Evolutionary conservation across 2,329 filamentous ascomycete species (phyloP).

Genomic region (Apiospora rasikravindrae): DNA sequence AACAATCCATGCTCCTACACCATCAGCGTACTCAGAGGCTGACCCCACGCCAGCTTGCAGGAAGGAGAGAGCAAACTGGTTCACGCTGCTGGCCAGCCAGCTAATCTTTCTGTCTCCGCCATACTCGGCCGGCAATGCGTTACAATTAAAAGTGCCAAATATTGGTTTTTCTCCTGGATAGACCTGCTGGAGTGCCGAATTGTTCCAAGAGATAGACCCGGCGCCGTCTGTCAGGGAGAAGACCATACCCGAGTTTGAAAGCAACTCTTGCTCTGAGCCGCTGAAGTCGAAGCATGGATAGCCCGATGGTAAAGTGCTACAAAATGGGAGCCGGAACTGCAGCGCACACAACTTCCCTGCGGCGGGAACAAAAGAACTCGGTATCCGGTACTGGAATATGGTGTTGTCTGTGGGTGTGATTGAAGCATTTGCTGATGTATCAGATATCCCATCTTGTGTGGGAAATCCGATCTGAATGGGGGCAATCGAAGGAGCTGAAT

Average conservation of each 20-base stretch:
- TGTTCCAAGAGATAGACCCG: constrained; percentile 32
- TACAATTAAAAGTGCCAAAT: constrained; percentile 38
- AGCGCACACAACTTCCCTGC: constrained; percentile 33
- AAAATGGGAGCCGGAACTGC: constrained; percentile 40
- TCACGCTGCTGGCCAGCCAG: constrained; percentile 36
- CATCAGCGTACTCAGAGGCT: constrained; percentile 34
- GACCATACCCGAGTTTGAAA: constrained; percentile 36
- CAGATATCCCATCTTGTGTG: constrained; percentile 27
- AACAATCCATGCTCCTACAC: constrained; percentile 37
- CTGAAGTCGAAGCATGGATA: constrained; percentile 41
- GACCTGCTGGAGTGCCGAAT: constrained; percentile 35
- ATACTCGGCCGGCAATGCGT: constrained; percentile 19
- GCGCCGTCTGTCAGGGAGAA: constrained; percentile 31
- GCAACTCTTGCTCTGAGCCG: constrained; percentile 37
- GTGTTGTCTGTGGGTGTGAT: constrained; percentile 33
- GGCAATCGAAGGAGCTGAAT: constrained; percentile 35
- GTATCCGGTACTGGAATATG: constrained; percentile 33
- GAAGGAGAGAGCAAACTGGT: constrained; percentile 36
- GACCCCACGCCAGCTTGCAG: constrained; percentile 37
- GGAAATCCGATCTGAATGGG: constrained; percentile 30
- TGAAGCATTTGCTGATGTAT: constrained; percentile 28
- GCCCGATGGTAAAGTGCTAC: constrained; percentile 34
- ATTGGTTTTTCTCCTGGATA: constrained; percentile 34
- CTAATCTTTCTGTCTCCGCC: constrained; percentile 29
- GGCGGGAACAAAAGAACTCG: constrained; percentile 28